Evolutionary conservation across 306 rosid species (phyloP).

Genomic region (Prunus armeniaca): DNA sequence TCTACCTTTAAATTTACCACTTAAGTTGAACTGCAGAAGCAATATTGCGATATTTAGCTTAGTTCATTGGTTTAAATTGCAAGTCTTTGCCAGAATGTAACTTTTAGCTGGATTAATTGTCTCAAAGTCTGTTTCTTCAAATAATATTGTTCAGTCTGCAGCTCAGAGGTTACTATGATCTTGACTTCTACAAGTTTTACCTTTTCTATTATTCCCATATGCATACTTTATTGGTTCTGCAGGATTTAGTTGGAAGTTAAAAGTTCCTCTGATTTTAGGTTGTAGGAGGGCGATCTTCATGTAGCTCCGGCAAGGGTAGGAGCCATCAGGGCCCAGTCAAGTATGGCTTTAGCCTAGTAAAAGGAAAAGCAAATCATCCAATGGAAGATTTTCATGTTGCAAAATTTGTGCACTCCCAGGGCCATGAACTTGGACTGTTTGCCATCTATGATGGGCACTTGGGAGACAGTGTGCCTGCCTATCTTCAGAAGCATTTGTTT

Average conservation of each 20-base stretch:
- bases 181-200: not conserved
- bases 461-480: too few relatives aligned
- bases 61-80: not conserved
- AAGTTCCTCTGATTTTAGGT: conserved; percentile 29
- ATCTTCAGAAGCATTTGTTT: too few relatives aligned
- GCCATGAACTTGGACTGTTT: too few relatives aligned
- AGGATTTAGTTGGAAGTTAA: not conserved
- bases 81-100: not conserved
- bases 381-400: conserved; percentile 73
- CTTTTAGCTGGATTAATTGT: not conserved
- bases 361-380: conserved; percentile 90
- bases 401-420: too few relatives aligned
- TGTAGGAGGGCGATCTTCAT: conserved; percentile 67
- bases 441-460: too few relatives aligned
- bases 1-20: too few relatives aligned
- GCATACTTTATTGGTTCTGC: not conserved
- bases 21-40: not conserved
- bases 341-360: conserved; percentile 81
- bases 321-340: conserved; percentile 55
- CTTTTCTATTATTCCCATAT: not conserved
- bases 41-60: too few relatives aligned
- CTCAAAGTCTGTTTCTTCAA: not conserved
- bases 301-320: conserved; percentile 79
- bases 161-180: not conserved
- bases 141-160: not conserved